A percentile compares a stretch with the other conserved stretches of the same genome.
phyloP scores from a whole-genome alignment of 345 rosid species.

The Hypericum androsaemum region DNA sequence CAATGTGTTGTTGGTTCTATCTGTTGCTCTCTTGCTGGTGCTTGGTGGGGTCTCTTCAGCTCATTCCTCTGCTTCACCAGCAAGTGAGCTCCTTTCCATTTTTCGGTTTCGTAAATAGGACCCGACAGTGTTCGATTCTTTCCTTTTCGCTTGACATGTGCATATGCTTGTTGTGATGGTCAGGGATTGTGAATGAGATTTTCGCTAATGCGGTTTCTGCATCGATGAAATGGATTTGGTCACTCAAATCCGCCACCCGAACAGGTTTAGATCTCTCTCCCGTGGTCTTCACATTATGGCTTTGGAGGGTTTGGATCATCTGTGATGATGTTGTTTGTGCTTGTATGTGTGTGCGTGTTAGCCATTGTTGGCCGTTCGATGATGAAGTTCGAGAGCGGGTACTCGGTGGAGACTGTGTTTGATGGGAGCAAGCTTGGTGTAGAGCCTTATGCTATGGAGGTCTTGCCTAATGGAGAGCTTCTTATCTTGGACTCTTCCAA shows the following conservation, averaged over 20 bases:
- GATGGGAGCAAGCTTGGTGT: conserved; percentile 97
- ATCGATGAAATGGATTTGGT: conserved; percentile 82
- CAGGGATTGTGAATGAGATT: conserved; percentile 76
- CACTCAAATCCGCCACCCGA: conserved; percentile 78
- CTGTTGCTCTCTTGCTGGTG: conserved; percentile 31
- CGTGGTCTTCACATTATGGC: neutral
- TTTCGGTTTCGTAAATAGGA: no score
- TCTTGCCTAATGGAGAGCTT: conserved; percentile 75
- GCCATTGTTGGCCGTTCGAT: conserved; percentile 74
- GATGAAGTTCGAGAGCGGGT: conserved; percentile 97
- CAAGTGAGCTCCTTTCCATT: conserved; percentile 41
- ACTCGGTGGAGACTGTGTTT: conserved; percentile 87
- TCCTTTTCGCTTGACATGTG: neutral
- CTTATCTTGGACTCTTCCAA: conserved; percentile 84
- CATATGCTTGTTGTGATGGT: neutral
- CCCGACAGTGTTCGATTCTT: neutral
- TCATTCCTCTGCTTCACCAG: conserved; percentile 62
- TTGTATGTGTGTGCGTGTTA: conserved; percentile 22
- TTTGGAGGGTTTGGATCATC: conserved; percentile 10
- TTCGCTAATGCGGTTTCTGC: conserved; percentile 64
- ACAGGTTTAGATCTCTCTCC: conserved; percentile 57
- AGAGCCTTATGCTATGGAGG: conserved; percentile 77
- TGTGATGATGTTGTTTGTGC: conserved; percentile 6
- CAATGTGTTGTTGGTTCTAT: conserved; percentile 32
- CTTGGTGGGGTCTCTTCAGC: conserved; percentile 49